Evolutionary conservation across 2,329 filamentous ascomycete genomes (phyloP).

Genomic region (Lasiodiplodia sp.): DNA sequence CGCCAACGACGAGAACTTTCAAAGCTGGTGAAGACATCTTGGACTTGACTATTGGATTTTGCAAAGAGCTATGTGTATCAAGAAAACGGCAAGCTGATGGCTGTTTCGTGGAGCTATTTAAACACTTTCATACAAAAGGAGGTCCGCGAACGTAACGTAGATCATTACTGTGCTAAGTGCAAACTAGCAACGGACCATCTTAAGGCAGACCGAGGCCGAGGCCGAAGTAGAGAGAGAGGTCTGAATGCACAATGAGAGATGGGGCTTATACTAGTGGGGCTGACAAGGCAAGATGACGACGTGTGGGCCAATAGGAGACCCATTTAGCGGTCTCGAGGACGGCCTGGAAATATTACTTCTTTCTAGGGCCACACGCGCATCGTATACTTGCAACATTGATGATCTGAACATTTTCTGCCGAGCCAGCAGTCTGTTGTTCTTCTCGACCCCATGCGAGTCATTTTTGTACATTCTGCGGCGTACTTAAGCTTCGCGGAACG

Average conservation of each 20-base stretch:
- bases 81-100: not conserved
- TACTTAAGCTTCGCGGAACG: not conserved
- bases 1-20: conserved; percentile 50
- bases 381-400: not conserved
- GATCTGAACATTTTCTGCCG: not conserved
- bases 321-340: not conserved
- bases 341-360: not conserved
- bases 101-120: not conserved
- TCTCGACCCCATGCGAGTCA: not conserved
- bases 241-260: not conserved
- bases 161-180: too few species aligned
- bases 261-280: not conserved
- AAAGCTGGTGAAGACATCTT: not conserved
- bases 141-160: not conserved
- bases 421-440: not conserved
- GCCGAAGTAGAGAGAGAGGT: not conserved
- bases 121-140: not conserved
- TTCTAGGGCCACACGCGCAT: not conserved
- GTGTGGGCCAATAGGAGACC: not conserved
- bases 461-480: not conserved
- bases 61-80: not conserved
- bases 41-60: not conserved
- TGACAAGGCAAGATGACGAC: not conserved
- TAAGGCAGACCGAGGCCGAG: not conserved
- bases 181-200: too few species aligned